Evolutionary conservation across 169 alveolate genomes (phyloP).

Genomic region (Plasmodium coatneyi): DNA sequence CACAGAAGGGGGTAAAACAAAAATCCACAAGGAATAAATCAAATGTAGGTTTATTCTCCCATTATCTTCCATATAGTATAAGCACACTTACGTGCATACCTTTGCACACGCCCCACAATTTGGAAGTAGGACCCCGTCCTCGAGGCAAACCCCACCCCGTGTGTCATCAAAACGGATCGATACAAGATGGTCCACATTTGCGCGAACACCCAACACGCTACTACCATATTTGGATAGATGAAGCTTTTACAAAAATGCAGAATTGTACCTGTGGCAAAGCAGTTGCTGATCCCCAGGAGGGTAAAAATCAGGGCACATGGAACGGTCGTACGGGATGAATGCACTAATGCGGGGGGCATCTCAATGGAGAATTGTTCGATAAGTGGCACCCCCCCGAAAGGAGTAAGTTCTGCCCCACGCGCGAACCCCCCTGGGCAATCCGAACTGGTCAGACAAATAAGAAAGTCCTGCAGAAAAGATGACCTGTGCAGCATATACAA

Average conservation of each 20-base stretch:
- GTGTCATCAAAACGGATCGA: neutral
- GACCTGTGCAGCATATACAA: constrained; percentile 58
- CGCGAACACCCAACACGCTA: neutral
- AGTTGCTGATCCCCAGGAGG: neutral
- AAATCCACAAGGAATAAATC: neutral
- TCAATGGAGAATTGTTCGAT: neutral
- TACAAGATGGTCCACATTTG: neutral
- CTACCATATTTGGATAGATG: constrained; percentile 4
- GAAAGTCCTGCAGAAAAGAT: constrained; percentile 69
- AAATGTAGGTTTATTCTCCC: neutral
- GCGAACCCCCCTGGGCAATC: constrained; percentile 13
- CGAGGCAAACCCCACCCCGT: too few relatives aligned
- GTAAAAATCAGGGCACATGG: neutral
- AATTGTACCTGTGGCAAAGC: constrained; percentile 4
- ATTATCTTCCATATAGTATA: neutral
- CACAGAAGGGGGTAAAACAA: neutral
- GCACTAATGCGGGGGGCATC: neutral
- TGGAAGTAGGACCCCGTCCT: too few relatives aligned
- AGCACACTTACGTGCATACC: neutral
- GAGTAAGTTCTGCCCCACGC: neutral
- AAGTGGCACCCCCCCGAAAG: neutral
- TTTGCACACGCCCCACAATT: too few relatives aligned
- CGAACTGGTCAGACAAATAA: constrained; percentile 35
- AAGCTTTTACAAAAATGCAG: constrained; percentile 17
- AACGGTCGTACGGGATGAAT: neutral